Base-by-base conservation (phyloP, 768 basidiomycete genomes). In the Phlebiopsis gigantea region DNA sequence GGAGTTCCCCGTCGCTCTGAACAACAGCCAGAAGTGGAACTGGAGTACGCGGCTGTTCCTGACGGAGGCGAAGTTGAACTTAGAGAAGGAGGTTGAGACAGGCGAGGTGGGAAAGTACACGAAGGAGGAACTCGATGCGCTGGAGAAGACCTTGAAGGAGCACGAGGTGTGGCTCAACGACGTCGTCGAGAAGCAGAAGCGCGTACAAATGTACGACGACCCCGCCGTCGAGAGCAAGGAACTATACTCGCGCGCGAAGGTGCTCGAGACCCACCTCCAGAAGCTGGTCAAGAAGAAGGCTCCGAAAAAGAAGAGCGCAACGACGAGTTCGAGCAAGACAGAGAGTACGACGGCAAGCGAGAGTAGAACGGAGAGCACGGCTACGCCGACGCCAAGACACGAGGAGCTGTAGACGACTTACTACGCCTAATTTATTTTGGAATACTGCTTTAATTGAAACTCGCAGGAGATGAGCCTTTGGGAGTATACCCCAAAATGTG, bases 1-100 rank as follows among this genome's bases (percentile, higher is more conserved):
- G 61, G 84, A 84, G 26, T 93, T 97, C 72, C 89, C 90, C 2
- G 80, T 83, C 60, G 84, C 87, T 1, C 77, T 98, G 54, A 88
- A 93, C 66, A 87, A 80, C 72, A 85, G 82, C 57, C 89, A 90
- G 68, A 87, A 84, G 82, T 88, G 84, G 88, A 93, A 84, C 73
- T 99, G 83, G 90, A 87, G 79, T 71, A 89, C 83, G 57, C 85
- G 79, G 15, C 69, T 90, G n/a, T 99, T 98, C 86, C 79, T 97
- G 26, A 72, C 77, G 0, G 88, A 93, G 53, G 94, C 95, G 22
- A 77, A 77, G 5, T 72, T 88, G 44, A 34, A 39, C 34, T 9
- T 39, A 17, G 34, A 39, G 34, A 39, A 39, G 34, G 34, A 39
- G 17, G 34, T 39, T 9, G 34, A 10, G 8, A 4, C 34, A 12